Evolutionary conservation across 2,329 filamentous ascomycete species (phyloP).

Genomic region (Pleomassaria siparia): DNA sequence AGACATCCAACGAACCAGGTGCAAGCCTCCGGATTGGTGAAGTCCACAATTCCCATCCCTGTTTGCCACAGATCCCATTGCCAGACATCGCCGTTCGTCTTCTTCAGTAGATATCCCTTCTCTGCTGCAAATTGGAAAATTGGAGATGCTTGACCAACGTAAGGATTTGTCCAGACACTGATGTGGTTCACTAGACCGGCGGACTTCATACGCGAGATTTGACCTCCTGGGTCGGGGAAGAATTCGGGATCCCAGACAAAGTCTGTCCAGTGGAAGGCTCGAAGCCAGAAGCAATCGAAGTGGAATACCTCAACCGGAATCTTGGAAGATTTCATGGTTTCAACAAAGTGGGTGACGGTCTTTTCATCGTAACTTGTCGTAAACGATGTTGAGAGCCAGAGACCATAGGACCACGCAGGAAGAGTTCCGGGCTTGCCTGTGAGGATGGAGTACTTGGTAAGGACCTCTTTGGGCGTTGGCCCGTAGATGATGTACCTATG

Average conservation of each 20-base stretch:
- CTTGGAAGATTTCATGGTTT: constrained; percentile 66
- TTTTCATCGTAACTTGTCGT: constrained; percentile 72
- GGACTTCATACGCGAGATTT: constrained; percentile 65
- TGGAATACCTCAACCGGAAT: constrained; percentile 73
- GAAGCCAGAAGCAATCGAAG: constrained; percentile 79
- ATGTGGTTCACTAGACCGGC: constrained; percentile 62
- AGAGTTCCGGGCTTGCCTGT: constrained; percentile 67
- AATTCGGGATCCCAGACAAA: constrained; percentile 69
- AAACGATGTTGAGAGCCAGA: constrained; percentile 77
- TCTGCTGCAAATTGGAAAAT: constrained; percentile 65
- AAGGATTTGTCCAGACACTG: constrained; percentile 77
- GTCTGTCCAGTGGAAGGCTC: constrained; percentile 73
- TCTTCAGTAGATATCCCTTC: constrained; percentile 69
- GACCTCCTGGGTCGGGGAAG: constrained; percentile 68
- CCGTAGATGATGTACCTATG: constrained; percentile 68
- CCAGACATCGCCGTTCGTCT: constrained; percentile 69
- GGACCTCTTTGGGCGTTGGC: constrained; percentile 69
- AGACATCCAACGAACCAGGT: constrained; percentile 66
- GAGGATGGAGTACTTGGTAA: constrained; percentile 66
- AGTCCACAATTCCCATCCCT: constrained; percentile 73
- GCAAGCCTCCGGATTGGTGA: constrained; percentile 70
- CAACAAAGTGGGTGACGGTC: constrained; percentile 67
- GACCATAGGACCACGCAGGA: constrained; percentile 73
- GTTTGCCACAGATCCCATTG: constrained; percentile 79
- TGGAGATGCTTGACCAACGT: constrained; percentile 69